Evolutionary conservation across 139 green algal genomes (phyloP).

Genomic region (Eudorina sp.): DNA sequence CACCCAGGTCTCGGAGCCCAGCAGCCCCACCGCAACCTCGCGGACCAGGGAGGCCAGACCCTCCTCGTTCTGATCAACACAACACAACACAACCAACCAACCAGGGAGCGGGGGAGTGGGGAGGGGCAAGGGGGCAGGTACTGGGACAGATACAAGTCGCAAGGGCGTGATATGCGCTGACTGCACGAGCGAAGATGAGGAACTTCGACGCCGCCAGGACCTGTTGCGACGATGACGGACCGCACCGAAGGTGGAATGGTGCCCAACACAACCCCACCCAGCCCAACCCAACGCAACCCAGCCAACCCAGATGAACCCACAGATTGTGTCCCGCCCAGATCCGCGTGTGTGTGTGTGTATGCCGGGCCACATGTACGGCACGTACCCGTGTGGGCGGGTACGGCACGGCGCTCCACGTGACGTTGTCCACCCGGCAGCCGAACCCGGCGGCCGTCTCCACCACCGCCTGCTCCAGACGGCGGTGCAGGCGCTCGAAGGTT

Average conservation of each 20-base stretch:
- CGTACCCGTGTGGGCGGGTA: conserved; percentile 86
- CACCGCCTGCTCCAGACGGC: conserved; percentile 64
- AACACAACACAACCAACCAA: no score
- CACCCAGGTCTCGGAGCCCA: background rate
- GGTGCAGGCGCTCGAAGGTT: conserved; percentile 56
- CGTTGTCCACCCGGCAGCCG: conserved; percentile 71
- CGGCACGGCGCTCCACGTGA: conserved; percentile 80
- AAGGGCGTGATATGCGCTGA: no score
- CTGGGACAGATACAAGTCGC: no score
- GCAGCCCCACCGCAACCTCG: background rate
- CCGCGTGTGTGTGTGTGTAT: no score
- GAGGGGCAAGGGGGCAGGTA: background rate
- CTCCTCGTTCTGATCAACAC: conserved; percentile 23
- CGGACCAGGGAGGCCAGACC: conserved; percentile 1
- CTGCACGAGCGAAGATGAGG: no score
- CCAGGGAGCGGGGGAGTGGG: background rate
- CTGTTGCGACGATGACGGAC: no score
- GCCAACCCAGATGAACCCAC: no score
- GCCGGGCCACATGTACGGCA: background rate
- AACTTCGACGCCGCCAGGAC: no score
- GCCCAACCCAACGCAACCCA: no score
- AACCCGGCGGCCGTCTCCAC: conserved; percentile 50
- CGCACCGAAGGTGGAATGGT: no score
- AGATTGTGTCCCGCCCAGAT: no score
- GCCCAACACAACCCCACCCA: no score